Evolutionary conservation across 2,329 filamentous ascomycete species (phyloP).

Genomic region (Fusarium chlamydosporum): DNA sequence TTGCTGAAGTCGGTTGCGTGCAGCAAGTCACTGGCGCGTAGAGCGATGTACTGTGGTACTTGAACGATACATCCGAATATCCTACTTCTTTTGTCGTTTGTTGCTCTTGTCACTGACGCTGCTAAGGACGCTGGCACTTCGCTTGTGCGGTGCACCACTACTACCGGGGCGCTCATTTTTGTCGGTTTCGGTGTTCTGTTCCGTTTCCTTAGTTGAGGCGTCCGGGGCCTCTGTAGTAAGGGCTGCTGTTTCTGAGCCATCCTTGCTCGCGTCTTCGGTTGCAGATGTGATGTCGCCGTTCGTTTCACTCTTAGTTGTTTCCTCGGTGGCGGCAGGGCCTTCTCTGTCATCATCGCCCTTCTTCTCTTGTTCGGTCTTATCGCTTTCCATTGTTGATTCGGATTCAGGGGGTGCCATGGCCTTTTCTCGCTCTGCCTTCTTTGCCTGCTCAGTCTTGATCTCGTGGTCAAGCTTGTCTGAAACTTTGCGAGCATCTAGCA

Average conservation of each 20-base stretch:
- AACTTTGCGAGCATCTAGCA: slow-evolving; percentile 81
- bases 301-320: slow-evolving; percentile 25
- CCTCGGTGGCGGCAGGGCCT: slow-evolving; percentile 13
- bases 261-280: slow-evolving; percentile 42
- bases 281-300: slow-evolving; percentile 26
- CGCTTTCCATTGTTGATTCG: slow-evolving; percentile 41
- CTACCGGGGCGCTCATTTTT: slow-evolving; percentile 56
- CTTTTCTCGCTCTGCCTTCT: slow-evolving; percentile 68
- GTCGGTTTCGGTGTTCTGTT: slow-evolving; percentile 47
- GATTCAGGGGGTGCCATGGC: slow-evolving; percentile 36
- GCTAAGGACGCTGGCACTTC: slow-evolving; percentile 87
- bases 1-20: slow-evolving; percentile 22
- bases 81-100: slow-evolving; percentile 69
- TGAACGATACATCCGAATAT: slow-evolving; percentile 29
- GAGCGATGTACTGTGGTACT: slow-evolving; percentile 45
- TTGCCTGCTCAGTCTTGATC: slow-evolving; percentile 71
- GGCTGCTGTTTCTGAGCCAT: slow-evolving; percentile 25
- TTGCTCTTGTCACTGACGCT: slow-evolving; percentile 73
- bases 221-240: slow-evolving; percentile 28
- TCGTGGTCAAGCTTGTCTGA: slow-evolving; percentile 83
- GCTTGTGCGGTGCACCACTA: slow-evolving; percentile 71
- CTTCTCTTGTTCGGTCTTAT: slow-evolving; percentile 22
- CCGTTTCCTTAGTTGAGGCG: slow-evolving; percentile 32
- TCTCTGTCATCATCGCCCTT: slow-evolving; percentile 34
- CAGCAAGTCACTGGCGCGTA: slow-evolving; percentile 37